These are phyloP conservation scores for Lactuca saligna DNA, from an alignment of 129 eudicot species.

Conservation along the genomic window DNA sequence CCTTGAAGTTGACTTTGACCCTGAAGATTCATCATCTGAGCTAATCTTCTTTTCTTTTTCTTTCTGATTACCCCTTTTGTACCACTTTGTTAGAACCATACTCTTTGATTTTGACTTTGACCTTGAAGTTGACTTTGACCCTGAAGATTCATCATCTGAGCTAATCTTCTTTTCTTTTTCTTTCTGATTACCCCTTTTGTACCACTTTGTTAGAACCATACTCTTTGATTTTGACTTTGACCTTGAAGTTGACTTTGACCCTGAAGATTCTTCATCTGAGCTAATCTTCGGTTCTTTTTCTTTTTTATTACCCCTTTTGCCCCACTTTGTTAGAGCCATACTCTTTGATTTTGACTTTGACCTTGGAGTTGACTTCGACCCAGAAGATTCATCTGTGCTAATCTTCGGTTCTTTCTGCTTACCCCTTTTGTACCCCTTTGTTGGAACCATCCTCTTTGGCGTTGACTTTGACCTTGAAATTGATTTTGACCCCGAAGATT, in stretches of 20 bases:
- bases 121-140: not conserved
- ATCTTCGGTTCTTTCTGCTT: not conserved
- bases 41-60: conserved; percentile 14
- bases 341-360: conserved; percentile 22
- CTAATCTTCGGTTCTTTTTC: not conserved
- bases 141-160: not conserved
- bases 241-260: not conserved
- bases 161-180: not conserved
- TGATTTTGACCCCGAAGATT: conserved; percentile 10
- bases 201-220: conserved; percentile 18
- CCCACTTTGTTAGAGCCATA: not conserved
- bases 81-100: not conserved
- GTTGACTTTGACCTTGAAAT: not conserved
- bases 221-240: not conserved
- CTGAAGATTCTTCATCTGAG: conserved; percentile 20
- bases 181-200: not conserved
- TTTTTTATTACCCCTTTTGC: conserved; percentile 3
- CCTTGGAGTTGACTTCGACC: conserved; percentile 15
- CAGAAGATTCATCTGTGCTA: conserved; percentile 3
- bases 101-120: conserved; percentile 9
- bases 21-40: not conserved
- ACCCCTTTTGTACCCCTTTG: conserved; percentile 13
- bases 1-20: not conserved
- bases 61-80: not conserved
- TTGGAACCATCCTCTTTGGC: conserved; percentile 12